Evolutionary conservation across 1,284 basidiomycete species (phyloP).

Genomic region (Hymenochaete sp.): DNA sequence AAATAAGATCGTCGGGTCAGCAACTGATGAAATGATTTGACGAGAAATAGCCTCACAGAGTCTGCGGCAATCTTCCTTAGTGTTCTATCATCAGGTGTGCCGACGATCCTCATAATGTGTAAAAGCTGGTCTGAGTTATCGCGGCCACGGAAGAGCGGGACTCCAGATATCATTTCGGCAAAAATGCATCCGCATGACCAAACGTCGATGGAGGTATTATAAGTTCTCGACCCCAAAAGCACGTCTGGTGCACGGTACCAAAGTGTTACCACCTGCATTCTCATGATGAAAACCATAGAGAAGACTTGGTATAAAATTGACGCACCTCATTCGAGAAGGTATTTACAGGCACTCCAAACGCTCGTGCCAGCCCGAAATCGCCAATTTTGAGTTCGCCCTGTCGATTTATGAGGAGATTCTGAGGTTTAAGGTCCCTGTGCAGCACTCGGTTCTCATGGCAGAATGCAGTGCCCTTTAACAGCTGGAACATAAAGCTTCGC

Average conservation of each 20-base stretch:
- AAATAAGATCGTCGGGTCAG: constrained; percentile 14
- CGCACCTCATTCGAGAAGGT: constrained; percentile 91
- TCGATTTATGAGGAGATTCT: constrained; percentile 95
- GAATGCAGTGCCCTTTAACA: constrained; percentile 95
- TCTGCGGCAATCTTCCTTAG: constrained; percentile 87
- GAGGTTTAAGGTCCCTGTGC: constrained; percentile 95
- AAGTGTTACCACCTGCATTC: constrained; percentile 81
- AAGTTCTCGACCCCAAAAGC: constrained; percentile 92
- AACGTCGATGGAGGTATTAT: constrained; percentile 97
- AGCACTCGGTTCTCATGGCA: constrained; percentile 98
- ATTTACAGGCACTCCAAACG: constrained; percentile 93
- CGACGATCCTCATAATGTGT: constrained; percentile 96
- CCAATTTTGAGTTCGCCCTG: constrained; percentile 97
- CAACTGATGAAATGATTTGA: constrained; percentile 5
- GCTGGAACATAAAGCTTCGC: constrained; percentile 94
- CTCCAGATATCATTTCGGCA: constrained; percentile 97
- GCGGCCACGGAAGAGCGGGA: constrained; percentile 93
- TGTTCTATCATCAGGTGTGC: constrained; percentile 87
- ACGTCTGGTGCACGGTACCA: constrained; percentile 99
- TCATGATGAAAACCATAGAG: background rate
- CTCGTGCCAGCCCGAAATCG: constrained; percentile 90
- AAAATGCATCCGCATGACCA: constrained; percentile 99
- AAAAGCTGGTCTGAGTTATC: constrained; percentile 98
- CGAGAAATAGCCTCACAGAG: constrained; percentile 45
- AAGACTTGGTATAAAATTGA: constrained; percentile 4